A percentile compares a stretch with the other conserved stretches of the same genome.
Conservation (phyloP, 2,329 filamentous ascomycete genomes). For the Aspergillus spinulosporus region DNA sequence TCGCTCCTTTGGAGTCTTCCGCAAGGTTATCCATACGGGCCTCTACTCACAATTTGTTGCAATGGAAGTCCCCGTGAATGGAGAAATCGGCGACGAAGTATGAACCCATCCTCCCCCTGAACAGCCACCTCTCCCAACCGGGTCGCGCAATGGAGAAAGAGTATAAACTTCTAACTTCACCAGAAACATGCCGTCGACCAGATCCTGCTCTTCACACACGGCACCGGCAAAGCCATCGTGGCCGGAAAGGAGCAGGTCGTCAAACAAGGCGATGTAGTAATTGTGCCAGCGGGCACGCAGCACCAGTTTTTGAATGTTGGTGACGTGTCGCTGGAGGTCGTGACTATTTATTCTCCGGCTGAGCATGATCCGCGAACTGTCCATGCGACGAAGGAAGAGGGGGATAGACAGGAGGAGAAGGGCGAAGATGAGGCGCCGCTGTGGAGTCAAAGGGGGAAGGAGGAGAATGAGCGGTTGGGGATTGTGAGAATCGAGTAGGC, state of each 20-base stretch:
- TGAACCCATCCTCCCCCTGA: neutral
- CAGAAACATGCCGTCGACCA: conserved; percentile 62
- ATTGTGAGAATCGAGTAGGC: conserved; percentile 47
- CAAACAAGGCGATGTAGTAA: conserved; percentile 58
- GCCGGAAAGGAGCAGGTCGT: conserved; percentile 59
- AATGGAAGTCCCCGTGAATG: conserved; percentile 64
- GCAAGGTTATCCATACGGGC: conserved; percentile 63
- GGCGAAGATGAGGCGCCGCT: conserved; percentile 61
- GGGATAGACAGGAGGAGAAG: conserved; percentile 62
- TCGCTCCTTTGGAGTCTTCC: conserved; percentile 61
- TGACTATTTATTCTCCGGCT: conserved; percentile 64
- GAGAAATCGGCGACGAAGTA: conserved; percentile 68
- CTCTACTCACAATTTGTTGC: conserved; percentile 64
- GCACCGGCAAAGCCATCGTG: conserved; percentile 59
- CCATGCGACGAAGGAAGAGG: conserved; percentile 64
- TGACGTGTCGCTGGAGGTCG: conserved; percentile 58
- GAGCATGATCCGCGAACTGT: conserved; percentile 62
- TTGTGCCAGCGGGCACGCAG: conserved; percentile 65
- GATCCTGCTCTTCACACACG: conserved; percentile 64
- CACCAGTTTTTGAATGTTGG: conserved; percentile 67
- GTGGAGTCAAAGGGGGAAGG: conserved; percentile 60
- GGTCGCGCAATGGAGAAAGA: neutral
- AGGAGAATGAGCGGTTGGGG: conserved; percentile 58
- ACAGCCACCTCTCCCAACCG: no score
- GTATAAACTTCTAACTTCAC: neutral